Evolutionary conservation across 2,329 filamentous ascomycete genomes (phyloP), one percentile per base, ranked within the genome.

Genomic region (Penicillium glabrum): DNA sequence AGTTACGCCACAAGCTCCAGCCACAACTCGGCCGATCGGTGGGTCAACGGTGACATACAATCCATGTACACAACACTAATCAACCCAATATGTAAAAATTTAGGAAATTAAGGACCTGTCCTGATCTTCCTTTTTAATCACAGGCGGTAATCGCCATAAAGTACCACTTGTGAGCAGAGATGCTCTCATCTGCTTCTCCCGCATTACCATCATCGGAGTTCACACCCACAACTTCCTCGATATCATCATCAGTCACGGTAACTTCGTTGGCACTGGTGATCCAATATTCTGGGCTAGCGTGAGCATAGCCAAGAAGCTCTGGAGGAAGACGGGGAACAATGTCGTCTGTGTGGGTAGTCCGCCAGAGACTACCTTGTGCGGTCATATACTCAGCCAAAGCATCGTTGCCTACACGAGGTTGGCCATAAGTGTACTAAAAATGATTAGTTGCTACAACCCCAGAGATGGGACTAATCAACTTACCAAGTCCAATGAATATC

Each of bases 271-370:
- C 66, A 23, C 67, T 70, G 11, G 70, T 75, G 50, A 77, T 73
- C 74, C 74, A 78, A 57, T 74, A 77, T 59, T 78, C 75, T 0
- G 74, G 74, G 26, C 70, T 74, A n/a, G 67, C 60, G 47, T 77
- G 75, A 21, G 63, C 67, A 54, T 66, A 77, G 1, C 72, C 72
- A 11, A 69, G 58, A 5, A 39, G 23, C n/a, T 62, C 61, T 1
- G 73, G 72, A 0, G 75, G 75, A 14, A 77, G 51, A 21, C 72
- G 71, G 27, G 75, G 75, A 2, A 78, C 72, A 11, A 72, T 62
- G 47, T 78, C 75, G 26, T 75, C 61, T 2, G 65, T 64, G 54
- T 77, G 75, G 0, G 75, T 77, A 47, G 73, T 65, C 21, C 75
- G 72, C 59, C 69, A 77, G 51, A 72, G 70, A 37, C 60, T 58